phyloP scores from a whole-genome alignment of 768 basidiomycete species.

The Leccinellum rugosiceps region DNA sequence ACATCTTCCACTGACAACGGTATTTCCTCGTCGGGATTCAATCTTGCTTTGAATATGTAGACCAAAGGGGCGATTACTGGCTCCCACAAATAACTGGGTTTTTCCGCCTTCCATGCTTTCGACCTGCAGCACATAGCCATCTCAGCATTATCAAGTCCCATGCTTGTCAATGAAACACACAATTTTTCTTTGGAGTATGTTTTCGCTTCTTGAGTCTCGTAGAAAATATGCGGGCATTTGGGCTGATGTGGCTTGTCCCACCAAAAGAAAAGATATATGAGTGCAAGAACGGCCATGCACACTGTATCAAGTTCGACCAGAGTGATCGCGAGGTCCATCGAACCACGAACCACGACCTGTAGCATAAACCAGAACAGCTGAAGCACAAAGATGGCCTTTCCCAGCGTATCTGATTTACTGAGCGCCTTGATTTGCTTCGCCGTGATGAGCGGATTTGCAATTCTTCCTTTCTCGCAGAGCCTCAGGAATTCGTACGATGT shows the following conservation, averaged over 20 bases:
- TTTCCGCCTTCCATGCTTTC: background rate
- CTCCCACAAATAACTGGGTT: background rate
- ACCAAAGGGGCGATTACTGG: background rate
- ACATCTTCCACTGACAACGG: background rate
- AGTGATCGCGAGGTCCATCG: background rate
- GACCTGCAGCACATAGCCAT: background rate
- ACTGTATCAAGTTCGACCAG: slow-evolving; percentile 3
- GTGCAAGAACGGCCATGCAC: background rate
- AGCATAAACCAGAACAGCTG: background rate
- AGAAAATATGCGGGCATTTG: background rate
- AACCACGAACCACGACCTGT: background rate
- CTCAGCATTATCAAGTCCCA: background rate
- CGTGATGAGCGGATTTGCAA: background rate
- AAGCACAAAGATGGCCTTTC: background rate
- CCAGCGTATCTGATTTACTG: background rate
- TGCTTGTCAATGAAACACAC: background rate
- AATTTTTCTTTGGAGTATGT: background rate
- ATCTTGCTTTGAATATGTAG: background rate
- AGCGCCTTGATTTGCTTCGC: background rate
- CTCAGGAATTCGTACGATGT: background rate
- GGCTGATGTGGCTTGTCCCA: background rate
- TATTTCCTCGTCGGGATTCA: background rate
- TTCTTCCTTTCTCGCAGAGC: background rate
- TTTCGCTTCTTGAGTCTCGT: background rate
- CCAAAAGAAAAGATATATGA: background rate